phyloP scores from a whole-genome alignment of 495 filamentous ascomycete species.

The Penicillium bovifimosum region DNA sequence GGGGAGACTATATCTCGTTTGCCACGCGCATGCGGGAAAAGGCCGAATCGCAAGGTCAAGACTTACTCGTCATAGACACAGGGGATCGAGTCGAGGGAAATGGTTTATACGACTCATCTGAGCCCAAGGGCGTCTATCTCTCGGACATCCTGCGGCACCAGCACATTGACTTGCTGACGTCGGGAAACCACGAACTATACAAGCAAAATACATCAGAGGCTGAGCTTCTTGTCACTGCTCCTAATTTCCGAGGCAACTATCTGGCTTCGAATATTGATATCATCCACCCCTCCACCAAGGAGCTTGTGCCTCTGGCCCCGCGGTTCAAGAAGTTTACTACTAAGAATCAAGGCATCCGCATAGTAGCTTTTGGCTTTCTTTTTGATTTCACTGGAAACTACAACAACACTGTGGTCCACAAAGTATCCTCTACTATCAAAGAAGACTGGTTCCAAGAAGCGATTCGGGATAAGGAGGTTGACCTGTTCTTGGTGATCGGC shows the following conservation, averaged over 20 bases:
- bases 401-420: slow-evolving; percentile 81
- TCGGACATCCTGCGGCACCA: slow-evolving; percentile 81
- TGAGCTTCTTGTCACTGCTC: slow-evolving; percentile 73
- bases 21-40: slow-evolving; percentile 70
- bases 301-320: slow-evolving; percentile 70
- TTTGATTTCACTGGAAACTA: slow-evolving; percentile 88
- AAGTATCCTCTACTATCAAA: slow-evolving; percentile 70
- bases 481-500: slow-evolving; percentile 82
- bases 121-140: slow-evolving; percentile 81
- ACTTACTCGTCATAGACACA: slow-evolving; percentile 87
- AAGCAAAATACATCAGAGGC: slow-evolving; percentile 65
- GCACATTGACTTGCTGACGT: slow-evolving; percentile 75
- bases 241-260: slow-evolving; percentile 70
- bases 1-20: slow-evolving; percentile 97
- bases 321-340: slow-evolving; percentile 85
- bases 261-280: slow-evolving; percentile 92
- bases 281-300: slow-evolving; percentile 59
- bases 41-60: slow-evolving; percentile 70
- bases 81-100: slow-evolving; percentile 95
- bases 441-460: slow-evolving; percentile 86
- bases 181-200: slow-evolving; percentile 96
- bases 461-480: slow-evolving; percentile 70
- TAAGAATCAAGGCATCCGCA: slow-evolving; percentile 74
- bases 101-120: slow-evolving; percentile 87
- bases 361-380: slow-evolving; percentile 87